phyloP scores from a whole-genome alignment of 495 filamentous ascomycete species.

The Aspergillus incahuasiensis region DNA sequence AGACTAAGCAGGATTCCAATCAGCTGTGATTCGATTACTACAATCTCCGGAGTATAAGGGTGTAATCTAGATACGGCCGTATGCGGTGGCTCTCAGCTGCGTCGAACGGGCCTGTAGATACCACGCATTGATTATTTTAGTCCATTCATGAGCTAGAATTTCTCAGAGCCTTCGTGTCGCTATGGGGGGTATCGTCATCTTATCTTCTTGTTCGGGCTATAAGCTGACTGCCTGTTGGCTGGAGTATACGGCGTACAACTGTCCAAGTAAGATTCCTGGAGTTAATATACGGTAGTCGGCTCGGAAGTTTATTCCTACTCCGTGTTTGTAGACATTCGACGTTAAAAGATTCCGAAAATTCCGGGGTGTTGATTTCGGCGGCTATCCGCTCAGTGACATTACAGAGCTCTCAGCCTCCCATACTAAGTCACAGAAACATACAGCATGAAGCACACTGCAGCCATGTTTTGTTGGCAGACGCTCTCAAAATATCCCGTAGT shows the following conservation, averaged over 20 bases:
- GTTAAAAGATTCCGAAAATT: neutral
- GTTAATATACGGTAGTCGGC: neutral
- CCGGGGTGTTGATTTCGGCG: neutral
- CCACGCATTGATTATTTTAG: neutral
- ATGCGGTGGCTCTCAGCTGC: neutral
- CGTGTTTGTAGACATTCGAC: too few species aligned
- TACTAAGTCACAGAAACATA: neutral
- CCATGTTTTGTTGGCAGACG: neutral
- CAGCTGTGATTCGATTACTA: neutral
- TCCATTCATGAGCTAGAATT: neutral
- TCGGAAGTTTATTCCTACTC: neutral
- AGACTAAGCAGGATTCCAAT: neutral
- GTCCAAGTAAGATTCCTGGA: neutral
- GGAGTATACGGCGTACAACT: neutral
- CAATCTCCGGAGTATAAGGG: neutral
- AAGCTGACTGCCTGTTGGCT: neutral
- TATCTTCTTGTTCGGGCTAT: neutral
- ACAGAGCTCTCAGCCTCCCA: neutral
- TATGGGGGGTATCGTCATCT: neutral
- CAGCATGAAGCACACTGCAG: neutral
- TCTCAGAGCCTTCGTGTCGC: neutral
- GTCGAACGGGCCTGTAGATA: neutral
- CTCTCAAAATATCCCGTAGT: neutral
- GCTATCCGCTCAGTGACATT: neutral
- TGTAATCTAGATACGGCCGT: neutral